Evolutionary conservation across 805 yeast species (phyloP).

Genomic region (Metschnikowia dekortorum): DNA sequence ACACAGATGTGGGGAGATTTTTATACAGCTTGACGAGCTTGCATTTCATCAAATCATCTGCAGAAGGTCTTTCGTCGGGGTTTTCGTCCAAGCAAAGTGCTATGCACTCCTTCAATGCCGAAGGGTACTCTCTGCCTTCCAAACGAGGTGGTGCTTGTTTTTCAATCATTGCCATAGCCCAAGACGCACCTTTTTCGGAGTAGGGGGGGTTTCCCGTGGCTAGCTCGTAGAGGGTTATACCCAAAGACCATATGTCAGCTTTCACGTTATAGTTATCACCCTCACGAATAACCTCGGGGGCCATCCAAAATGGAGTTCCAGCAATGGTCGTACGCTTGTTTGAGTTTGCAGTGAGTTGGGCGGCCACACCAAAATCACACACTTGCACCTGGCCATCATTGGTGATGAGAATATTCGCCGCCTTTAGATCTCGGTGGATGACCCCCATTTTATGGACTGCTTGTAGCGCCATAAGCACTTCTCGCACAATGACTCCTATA

Average conservation of each 20-base stretch:
- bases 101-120: slow-evolving; percentile 75
- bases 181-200: slow-evolving; percentile 87
- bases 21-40: slow-evolving; percentile 66
- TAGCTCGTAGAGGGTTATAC: slow-evolving; percentile 89
- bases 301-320: slow-evolving; percentile 98
- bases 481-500: slow-evolving; percentile 81
- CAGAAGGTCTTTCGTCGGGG: slow-evolving; percentile 81
- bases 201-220: slow-evolving; percentile 98
- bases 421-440: slow-evolving; percentile 93
- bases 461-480: slow-evolving; percentile 68
- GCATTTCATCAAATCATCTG: slow-evolving; percentile 76
- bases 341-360: slow-evolving; percentile 72
- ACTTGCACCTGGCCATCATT: slow-evolving; percentile 87
- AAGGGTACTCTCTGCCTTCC: slow-evolving; percentile 82
- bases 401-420: slow-evolving; percentile 87
- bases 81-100: slow-evolving; percentile 92
- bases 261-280: slow-evolving; percentile 82
- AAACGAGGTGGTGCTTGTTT: slow-evolving; percentile 91
- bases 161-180: slow-evolving; percentile 92
- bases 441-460: slow-evolving; percentile 86
- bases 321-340: slow-evolving; percentile 91
- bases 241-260: slow-evolving; percentile 97
- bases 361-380: slow-evolving; percentile 99
- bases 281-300: slow-evolving; percentile 95
- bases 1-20: slow-evolving; percentile 50